Conservation (phyloP, 202 grass and related monocot genomes). For the Eragrostis tef region DNA sequence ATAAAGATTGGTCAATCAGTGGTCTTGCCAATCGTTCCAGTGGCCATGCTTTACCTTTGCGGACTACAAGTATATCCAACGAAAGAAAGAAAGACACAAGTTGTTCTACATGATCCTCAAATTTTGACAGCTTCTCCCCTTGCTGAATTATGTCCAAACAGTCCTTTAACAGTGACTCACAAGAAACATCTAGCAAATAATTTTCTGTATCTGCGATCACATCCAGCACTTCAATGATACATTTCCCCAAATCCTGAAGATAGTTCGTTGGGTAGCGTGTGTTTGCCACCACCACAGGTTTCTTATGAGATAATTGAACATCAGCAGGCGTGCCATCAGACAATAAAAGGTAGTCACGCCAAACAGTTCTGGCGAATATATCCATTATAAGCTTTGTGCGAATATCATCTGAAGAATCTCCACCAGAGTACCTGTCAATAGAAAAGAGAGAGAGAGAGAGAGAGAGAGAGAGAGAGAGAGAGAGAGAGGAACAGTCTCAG, state of each 20-base stretch:
- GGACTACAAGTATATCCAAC: slow-evolving; percentile 66
- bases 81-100: slow-evolving; percentile 73
- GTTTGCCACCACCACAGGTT: slow-evolving; percentile 32
- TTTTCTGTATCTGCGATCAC: slow-evolving; percentile 54
- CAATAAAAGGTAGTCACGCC: slow-evolving; percentile 76
- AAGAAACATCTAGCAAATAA: slow-evolving; percentile 60
- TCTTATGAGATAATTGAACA: slow-evolving; percentile 54
- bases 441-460: neutral
- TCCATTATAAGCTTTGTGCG: slow-evolving; percentile 58
- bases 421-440: slow-evolving; percentile 62
- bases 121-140: slow-evolving; percentile 57
- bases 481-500: too few species aligned
- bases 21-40: slow-evolving; percentile 79
- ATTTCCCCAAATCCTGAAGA: slow-evolving; percentile 77
- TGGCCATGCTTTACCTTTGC: slow-evolving; percentile 75
- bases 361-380: slow-evolving; percentile 68
- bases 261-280: slow-evolving; percentile 56
- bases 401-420: slow-evolving; percentile 52
- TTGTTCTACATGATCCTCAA: slow-evolving; percentile 66
- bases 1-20: slow-evolving; percentile 65
- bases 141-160: slow-evolving; percentile 76
- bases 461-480: too few species aligned
- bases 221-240: slow-evolving; percentile 72
- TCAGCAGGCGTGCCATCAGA: slow-evolving; percentile 47
- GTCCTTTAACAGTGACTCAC: slow-evolving; percentile 60